These are phyloP conservation scores for Martensiomyces pterosporus DNA, from an alignment of 192 early-diverging fungal genomes.

Conservation along the genomic window DNA sequence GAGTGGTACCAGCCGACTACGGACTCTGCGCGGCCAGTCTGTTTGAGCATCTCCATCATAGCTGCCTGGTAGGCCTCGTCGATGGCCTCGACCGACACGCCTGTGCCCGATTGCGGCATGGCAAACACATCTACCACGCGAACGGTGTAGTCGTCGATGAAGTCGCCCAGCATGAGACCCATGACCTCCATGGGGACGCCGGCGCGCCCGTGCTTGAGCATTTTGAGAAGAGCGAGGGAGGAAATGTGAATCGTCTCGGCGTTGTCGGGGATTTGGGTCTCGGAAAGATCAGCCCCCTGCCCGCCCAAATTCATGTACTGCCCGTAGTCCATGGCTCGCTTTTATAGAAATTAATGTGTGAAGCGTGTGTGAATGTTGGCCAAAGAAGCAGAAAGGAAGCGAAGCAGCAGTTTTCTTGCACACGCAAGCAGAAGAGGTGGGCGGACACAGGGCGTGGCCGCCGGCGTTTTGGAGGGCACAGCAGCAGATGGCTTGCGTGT, in stretches of 20 bases:
- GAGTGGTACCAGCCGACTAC: constrained; percentile 99
- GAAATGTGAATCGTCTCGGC: constrained; percentile 99
- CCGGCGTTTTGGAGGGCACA: too few relatives aligned
- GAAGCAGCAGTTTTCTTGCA: too few relatives aligned
- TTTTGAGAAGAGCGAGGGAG: constrained; percentile 94
- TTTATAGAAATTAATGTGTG: too few relatives aligned
- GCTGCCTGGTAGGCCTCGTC: constrained; percentile 99
- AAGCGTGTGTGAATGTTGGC: too few relatives aligned
- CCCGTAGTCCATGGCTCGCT: constrained; percentile 47
- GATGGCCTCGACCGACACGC: constrained; percentile 98
- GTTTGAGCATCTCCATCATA: constrained; percentile 99
- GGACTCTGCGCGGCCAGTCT: constrained; percentile 97
- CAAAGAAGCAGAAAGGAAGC: too few relatives aligned
- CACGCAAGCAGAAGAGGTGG: too few relatives aligned
- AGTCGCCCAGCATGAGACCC: constrained; percentile 99
- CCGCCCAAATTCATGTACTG: constrained; percentile 42
- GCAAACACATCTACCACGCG: constrained; percentile 99
- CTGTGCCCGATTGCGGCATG: constrained; percentile 99
- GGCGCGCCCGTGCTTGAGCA: constrained; percentile 92
- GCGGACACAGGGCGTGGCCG: too few relatives aligned
- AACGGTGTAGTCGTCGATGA: constrained; percentile 99
- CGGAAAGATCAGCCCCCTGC: constrained; percentile 30
- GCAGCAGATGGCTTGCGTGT: too few relatives aligned
- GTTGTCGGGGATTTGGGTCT: constrained; percentile 65
- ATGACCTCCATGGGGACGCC: constrained; percentile 99